Conservation (phyloP, 306 rosid species). For the Gastrolobium bilobum region DNA sequence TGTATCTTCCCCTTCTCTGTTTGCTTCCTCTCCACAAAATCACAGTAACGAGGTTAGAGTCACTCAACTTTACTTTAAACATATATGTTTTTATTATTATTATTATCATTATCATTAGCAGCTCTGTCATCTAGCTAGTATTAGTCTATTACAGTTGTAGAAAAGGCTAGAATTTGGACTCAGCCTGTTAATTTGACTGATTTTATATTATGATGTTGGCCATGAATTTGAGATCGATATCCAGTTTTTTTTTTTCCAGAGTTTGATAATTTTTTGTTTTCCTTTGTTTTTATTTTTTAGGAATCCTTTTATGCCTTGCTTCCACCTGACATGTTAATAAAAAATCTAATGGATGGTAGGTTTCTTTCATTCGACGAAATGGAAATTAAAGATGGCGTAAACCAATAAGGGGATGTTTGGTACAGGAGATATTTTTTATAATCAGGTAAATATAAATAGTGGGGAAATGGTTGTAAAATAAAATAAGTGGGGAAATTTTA, state of each 20-base stretch:
- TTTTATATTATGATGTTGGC: not conserved
- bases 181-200: not conserved
- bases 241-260: not conserved
- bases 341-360: not conserved
- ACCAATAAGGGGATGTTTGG: no score
- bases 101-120: not conserved
- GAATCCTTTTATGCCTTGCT: not conserved
- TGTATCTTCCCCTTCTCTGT: slow-evolving; percentile 66
- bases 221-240: not conserved
- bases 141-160: not conserved
- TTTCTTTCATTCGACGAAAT: slow-evolving; percentile 26
- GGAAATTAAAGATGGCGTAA: slow-evolving; percentile 22
- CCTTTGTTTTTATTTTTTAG: not conserved
- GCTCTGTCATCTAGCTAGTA: not conserved
- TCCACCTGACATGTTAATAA: not conserved
- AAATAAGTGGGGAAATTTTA: no score
- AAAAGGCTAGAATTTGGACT: not conserved
- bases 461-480: no score
- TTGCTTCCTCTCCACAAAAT: slow-evolving; percentile 54
- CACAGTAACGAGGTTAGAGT: slow-evolving; percentile 44
- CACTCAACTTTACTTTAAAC: slow-evolving; percentile 1
- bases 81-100: not conserved
- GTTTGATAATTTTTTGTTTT: no score
- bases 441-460: no score
- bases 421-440: no score